A percentile compares a stretch with the other conserved stretches of the same genome.
Conservation (phyloP, 768 basidiomycete genomes). For the Psilocybe sp. region DNA sequence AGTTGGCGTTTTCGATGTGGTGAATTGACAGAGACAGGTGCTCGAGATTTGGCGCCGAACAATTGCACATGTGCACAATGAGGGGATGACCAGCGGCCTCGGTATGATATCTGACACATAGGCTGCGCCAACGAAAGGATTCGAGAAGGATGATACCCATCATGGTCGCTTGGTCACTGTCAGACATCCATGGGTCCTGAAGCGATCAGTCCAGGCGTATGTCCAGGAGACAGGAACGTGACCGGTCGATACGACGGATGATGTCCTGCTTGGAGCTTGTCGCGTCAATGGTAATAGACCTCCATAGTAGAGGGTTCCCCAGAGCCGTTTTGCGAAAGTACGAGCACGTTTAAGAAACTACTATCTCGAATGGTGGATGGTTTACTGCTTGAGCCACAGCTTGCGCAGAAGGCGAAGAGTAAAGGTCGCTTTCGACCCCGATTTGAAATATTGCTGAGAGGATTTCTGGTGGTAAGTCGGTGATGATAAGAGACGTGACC, state of each 20-base stretch:
- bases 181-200: slow-evolving; percentile 1
- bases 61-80: slow-evolving; percentile 26
- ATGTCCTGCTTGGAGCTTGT: slow-evolving; percentile 18
- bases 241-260: slow-evolving; percentile 31
- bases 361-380: slow-evolving; percentile 30
- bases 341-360: slow-evolving; percentile 36
- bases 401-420: not conserved
- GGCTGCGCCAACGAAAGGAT: slow-evolving; percentile 32
- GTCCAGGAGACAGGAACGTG: slow-evolving; percentile 27
- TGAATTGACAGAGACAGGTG: slow-evolving; percentile 37
- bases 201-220: slow-evolving; percentile 26
- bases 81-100: slow-evolving; percentile 25
- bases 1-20: slow-evolving; percentile 20
- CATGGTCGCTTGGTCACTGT: slow-evolving; percentile 16
- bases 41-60: slow-evolving; percentile 30
- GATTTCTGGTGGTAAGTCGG: slow-evolving; percentile 28
- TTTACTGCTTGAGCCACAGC: not conserved
- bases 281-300: slow-evolving; percentile 26
- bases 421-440: slow-evolving; percentile 20
- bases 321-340: slow-evolving; percentile 38
- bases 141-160: slow-evolving; percentile 29
- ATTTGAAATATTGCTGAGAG: slow-evolving; percentile 29
- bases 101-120: slow-evolving; percentile 25
- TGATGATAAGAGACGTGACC: slow-evolving; percentile 11
- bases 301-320: slow-evolving; percentile 38